A percentile compares a stretch with the other conserved stretches of the same genome.
Conservation (phyloP, 257 asterid species). For the Lycium ferocissimum region DNA sequence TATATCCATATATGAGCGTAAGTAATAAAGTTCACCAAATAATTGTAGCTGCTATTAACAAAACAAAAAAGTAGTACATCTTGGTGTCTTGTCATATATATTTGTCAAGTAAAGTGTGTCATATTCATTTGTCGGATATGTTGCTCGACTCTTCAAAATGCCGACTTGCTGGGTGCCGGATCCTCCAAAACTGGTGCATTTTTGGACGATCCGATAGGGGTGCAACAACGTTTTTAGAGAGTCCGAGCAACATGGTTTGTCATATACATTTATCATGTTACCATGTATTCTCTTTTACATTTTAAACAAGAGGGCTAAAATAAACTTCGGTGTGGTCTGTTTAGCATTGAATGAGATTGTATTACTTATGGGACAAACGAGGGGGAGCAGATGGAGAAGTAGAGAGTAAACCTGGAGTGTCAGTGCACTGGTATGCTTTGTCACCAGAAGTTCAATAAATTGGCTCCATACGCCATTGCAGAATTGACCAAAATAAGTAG, state of each 20-base stretch:
- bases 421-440: constrained; percentile 91
- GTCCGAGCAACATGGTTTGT: neutral
- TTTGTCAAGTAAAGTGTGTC: too few relatives aligned
- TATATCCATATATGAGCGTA: neutral
- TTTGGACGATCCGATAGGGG: neutral
- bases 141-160: neutral
- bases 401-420: constrained; percentile 79
- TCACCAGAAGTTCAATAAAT: constrained; percentile 91
- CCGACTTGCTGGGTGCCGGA: neutral
- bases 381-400: constrained; percentile 19
- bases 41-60: neutral
- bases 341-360: neutral
- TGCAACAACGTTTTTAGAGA: neutral
- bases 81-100: too few relatives aligned
- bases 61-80: too few relatives aligned
- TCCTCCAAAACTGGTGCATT: neutral
- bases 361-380: neutral
- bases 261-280: neutral
- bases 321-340: neutral
- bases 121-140: neutral
- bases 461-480: constrained; percentile 88
- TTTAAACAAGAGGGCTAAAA: neutral
- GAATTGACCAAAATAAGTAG: constrained; percentile 75
- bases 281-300: neutral
- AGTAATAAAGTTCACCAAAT: too few relatives aligned